These are phyloP conservation scores for Scedosporium minutisporum DNA, from an alignment of 2,329 filamentous ascomycete genomes.

Conservation along the genomic window DNA sequence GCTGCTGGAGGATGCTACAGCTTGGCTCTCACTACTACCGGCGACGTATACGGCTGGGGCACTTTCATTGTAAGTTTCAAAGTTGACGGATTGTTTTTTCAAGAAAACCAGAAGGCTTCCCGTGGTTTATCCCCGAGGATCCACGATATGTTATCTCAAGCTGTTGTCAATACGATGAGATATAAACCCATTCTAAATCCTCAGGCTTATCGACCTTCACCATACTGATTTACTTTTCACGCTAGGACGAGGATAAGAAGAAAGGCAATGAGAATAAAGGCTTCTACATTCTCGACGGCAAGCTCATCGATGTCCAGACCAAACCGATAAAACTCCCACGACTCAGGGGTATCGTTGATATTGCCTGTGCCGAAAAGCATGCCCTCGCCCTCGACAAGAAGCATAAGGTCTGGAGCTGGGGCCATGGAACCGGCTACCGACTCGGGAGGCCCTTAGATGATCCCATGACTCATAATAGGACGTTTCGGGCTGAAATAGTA, in stretches of 20 bases:
- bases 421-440: constrained; percentile 22
- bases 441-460: neutral
- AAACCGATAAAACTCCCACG: neutral
- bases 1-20: constrained; percentile 62
- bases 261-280: neutral
- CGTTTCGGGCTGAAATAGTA: neutral
- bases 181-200: neutral
- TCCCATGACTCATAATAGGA: neutral
- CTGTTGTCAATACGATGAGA: too few species aligned
- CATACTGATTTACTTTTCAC: neutral
- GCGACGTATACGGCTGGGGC: constrained; percentile 61
- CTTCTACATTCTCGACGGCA: neutral
- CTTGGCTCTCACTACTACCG: constrained; percentile 55
- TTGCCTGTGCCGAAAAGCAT: constrained; percentile 61
- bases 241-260: neutral
- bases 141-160: too few species aligned
- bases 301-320: neutral
- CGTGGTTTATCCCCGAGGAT: too few species aligned
- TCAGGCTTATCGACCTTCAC: too few species aligned
- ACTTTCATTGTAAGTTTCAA: neutral
- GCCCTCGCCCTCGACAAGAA: constrained; percentile 61
- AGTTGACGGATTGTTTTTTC: neutral
- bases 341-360: constrained; percentile 22
- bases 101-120: too few species aligned
- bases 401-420: constrained; percentile 47